phyloP scores from a whole-genome alignment of 106 monocot species.

The Agapanthus africanus region DNA sequence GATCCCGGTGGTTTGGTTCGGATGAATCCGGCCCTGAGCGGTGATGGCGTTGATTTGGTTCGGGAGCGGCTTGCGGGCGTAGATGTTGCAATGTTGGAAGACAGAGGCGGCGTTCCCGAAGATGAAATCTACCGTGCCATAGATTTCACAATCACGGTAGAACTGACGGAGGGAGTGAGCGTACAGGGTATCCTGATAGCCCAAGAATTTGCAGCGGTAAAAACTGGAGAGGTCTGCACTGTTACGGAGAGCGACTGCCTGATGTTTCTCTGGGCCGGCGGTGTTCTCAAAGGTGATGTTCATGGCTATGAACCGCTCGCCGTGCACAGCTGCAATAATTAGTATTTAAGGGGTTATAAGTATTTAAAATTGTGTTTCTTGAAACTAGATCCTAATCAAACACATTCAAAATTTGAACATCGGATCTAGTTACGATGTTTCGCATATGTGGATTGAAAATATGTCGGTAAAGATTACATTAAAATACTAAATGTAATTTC shows the following conservation, averaged over 20 bases:
- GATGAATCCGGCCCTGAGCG: constrained; percentile 5
- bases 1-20: constrained; percentile 17
- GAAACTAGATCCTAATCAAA: too few relatives aligned
- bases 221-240: constrained; percentile 14
- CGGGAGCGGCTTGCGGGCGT: constrained; percentile 2
- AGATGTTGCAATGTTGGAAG: constrained; percentile 14
- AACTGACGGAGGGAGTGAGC: constrained; percentile 14
- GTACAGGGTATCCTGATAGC: constrained; percentile 18
- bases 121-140: constrained; percentile 19
- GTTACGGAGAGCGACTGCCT: constrained; percentile 61
- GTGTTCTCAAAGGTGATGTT: constrained; percentile 46
- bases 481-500: too few relatives aligned
- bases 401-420: too few relatives aligned
- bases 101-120: constrained; percentile 11
- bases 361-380: too few relatives aligned
- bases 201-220: constrained; percentile 9
- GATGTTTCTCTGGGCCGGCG: constrained; percentile 66
- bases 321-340: constrained; percentile 15
- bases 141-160: constrained; percentile 13
- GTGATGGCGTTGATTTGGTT: constrained; percentile 7
- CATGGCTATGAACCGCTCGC: constrained; percentile 9
- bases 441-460: too few relatives aligned
- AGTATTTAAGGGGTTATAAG: too few relatives aligned
- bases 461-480: too few relatives aligned
- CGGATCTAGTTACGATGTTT: too few relatives aligned